Evolutionary conservation across 2,329 filamentous ascomycete species (phyloP), one percentile per base, ranked within the genome.

Genomic region (Sclerotiophoma versabilis): DNA sequence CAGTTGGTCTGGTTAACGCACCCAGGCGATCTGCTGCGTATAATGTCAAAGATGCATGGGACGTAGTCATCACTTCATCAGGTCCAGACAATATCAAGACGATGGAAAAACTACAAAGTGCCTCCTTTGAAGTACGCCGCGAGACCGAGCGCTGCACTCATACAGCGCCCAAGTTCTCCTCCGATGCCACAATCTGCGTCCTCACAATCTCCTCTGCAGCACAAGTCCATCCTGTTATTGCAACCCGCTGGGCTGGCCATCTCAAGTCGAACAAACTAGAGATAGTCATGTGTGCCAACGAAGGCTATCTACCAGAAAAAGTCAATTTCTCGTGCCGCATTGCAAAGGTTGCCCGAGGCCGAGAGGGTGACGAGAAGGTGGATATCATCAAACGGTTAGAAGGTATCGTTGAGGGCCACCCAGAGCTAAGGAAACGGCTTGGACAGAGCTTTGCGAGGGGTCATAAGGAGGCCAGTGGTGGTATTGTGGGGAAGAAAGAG

Each of bases 321-420:
- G 86, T 90, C 20, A 87, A 88, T 63, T 90, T 90, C 72, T 87
- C 84, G 1, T 89, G 87, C 58, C 81, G 87, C 2, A 75, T 89
- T 6, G 80, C 87, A 0, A 77, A 81, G 39, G 82, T 80, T 52
- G 86, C 86, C 2, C 75, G 81, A 54, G 77, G 72, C 14, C 75
- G 78, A 23, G 80, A 84, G 14, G 68, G 69, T 0, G 61, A 64
- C 2, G 79, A 81, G 3, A 82, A 84, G 1, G 83, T 89, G 9
- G 83, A 89, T 54, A 87, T 89, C 48, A 88, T 89, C 46, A 78
- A 83, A 61, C 80, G 79, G 2, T 63, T 89, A 22, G 79, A 80
- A 62, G 77, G 70, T 1, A 80, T 85, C 36, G 86, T 83, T 5
- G 62, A 54, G n/a, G 57, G 57, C 5, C 46, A 72, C n/a, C 46